Evolutionary conservation across 441 rosid species (phyloP), one percentile per base, ranked within the genome.

Genomic region (Populus hybrid): DNA sequence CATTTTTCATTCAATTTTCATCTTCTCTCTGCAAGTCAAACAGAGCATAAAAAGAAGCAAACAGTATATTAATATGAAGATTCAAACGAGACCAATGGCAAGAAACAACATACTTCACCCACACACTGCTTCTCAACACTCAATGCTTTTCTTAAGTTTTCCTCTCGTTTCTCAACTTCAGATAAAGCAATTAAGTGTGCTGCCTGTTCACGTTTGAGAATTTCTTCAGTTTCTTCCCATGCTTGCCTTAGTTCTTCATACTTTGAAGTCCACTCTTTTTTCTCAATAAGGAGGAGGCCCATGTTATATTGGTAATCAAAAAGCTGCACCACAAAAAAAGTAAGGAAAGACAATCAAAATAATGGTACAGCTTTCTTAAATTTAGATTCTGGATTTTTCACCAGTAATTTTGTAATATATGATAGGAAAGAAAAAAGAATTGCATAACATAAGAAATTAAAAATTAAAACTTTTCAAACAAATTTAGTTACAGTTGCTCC

Each of bases 251-350:
- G 77, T 53, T 88, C 86, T 80, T 84, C 94, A 79, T 82, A 82
- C 34, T 70, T 85, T 32, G 71, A 82, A 32, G 71, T 83, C 97
- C 94, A 91, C 80, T 91, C 90, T 76, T 89, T 88, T 84, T 92
- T 93, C 89, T 93, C 98, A 23, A 95, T 89, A 12, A 93, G 92
- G 61, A 95, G 88, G 69, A 95, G 89, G 67, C 99, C 98, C 97
- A 95, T 93, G 70, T 84, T 89, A 79, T 95, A 89, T 76, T 95
- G 99, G 82, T 95, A 93, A 80, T 92, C 94, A 88, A 75, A 87
- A 69, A 95, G 85, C 99, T 93, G 84, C 38, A 32, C 10, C 21
- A 53, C 7, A 50, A 63, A 70, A 80, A 71, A 12, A 28, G 32
- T 70, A 36, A 57, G 50, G 30, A 18, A 34, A 66, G 72, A 23